phyloP scores from a whole-genome alignment of 768 basidiomycete genomes.

The Agrocybe praecox region DNA sequence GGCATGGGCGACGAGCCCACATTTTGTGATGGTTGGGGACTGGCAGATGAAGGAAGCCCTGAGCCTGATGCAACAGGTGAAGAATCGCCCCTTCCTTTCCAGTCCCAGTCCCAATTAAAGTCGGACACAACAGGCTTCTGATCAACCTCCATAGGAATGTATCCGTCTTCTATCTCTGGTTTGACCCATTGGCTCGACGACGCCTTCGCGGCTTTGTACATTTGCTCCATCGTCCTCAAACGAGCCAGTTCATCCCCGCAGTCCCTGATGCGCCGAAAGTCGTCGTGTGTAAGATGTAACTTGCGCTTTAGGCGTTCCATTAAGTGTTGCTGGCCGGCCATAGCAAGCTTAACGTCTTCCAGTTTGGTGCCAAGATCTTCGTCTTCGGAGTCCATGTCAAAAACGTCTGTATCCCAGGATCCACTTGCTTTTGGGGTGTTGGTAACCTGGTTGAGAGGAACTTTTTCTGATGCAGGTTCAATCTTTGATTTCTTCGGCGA shows the following conservation, averaged over 20 bases:
- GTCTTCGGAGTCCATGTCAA: background rate
- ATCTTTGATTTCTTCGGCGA: slow-evolving; percentile 29
- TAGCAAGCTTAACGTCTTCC: slow-evolving; percentile 10
- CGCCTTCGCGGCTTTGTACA: background rate
- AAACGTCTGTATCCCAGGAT: background rate
- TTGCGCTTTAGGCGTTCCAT: background rate
- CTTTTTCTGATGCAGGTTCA: slow-evolving; percentile 22
- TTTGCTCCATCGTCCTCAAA: background rate
- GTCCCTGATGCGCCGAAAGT: background rate
- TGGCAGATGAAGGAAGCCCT: background rate
- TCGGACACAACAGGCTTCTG: background rate
- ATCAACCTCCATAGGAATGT: background rate
- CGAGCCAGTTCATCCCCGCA: background rate
- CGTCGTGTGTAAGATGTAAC: background rate
- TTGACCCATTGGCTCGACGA: background rate
- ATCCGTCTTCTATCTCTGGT: background rate
- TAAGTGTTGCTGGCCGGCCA: slow-evolving; percentile 1
- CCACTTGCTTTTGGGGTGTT: slow-evolving; percentile 10
- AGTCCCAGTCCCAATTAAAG: background rate
- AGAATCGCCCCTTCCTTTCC: background rate
- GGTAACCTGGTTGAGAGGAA: slow-evolving; percentile 20
- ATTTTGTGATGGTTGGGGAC: no score
- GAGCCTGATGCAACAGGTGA: background rate
- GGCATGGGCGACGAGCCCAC: background rate
- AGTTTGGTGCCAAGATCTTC: slow-evolving; percentile 17